Conservation (phyloP, 2,329 filamentous ascomycete genomes). For the Podosphaera aphanis region DNA sequence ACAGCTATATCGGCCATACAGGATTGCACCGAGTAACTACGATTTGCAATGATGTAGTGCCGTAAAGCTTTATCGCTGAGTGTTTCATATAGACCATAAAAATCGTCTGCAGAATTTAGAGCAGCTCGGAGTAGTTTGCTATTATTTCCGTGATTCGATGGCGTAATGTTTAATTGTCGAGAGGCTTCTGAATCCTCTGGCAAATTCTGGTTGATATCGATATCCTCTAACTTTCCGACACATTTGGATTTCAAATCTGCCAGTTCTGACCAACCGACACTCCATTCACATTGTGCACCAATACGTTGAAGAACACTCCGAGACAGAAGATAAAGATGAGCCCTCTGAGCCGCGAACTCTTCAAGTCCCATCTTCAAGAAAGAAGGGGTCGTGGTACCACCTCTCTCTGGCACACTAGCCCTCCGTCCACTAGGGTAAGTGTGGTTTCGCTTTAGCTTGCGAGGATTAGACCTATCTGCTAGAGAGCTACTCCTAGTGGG, state of each 20-base stretch:
- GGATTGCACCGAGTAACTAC: conserved; percentile 52
- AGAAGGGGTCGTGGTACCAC: conserved; percentile 20
- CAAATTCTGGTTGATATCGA: conserved; percentile 23
- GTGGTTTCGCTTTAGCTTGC: conserved; percentile 27
- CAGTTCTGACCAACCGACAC: conserved; percentile 46
- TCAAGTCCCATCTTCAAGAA: conserved; percentile 46
- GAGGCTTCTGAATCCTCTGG: not conserved
- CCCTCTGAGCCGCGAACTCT: conserved; percentile 60
- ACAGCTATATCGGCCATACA: conserved; percentile 69
- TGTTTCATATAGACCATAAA: conserved; percentile 44
- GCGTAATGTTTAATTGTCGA: conserved; percentile 1
- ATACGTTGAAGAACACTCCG: conserved; percentile 56
- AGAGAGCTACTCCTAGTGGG: conserved; percentile 42
- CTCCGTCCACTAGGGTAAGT: conserved; percentile 27
- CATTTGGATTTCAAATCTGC: conserved; percentile 20
- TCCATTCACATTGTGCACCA: conserved; percentile 51
- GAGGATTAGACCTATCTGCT: conserved; percentile 18
- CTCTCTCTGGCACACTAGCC: conserved; percentile 17
- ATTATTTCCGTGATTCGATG: conserved; percentile 23
- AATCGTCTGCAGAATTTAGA: conserved; percentile 36
- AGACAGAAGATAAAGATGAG: conserved; percentile 60
- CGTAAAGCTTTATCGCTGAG: conserved; percentile 69
- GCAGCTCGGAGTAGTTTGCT: conserved; percentile 35
- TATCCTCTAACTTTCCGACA: conserved; percentile 27
- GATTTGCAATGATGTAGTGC: conserved; percentile 59